Base-by-base conservation (phyloP, 345 rosid genomes). In the Lumnitzera littorea region DNA sequence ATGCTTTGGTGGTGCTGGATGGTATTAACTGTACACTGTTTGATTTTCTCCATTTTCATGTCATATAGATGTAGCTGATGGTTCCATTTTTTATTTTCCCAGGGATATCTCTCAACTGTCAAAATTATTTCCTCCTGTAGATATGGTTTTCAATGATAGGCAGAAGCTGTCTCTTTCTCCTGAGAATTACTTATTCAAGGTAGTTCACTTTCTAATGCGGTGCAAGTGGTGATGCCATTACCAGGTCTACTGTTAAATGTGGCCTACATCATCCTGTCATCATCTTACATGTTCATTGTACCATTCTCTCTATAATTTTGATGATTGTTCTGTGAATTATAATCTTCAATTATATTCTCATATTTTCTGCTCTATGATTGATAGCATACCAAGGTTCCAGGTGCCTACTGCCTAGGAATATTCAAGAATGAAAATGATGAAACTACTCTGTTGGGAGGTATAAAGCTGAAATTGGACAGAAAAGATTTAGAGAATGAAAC, bases 361-460 rank as follows among this genome's bases (percentile, higher is more conserved):
- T 54, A 11, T 15, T 27, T 6, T 36, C 11, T 36, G 43, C 43
- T 36, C 2, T 36, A 36, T 69, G 61, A 70, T 48, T 29, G 48
- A 20, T 41, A 91, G 98, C 98, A 88, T 80, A 78, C 95, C 13
- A 91, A 81, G 83, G 87, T 84, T 27, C 81, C 31, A 2, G 84
- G 91, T 20, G 95, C 88, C 25, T 86, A 86, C 67, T 91, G 98
- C 72, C 78, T 91, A 13, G 98, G 98, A 60, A 76, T 91, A 47
- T 91, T 91, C 65, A 89, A 79, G 70, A 91, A 88, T 67, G 91
- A 84, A 56, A 82, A 78, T 70, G 98, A 91, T 64, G 88, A 83
- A 46, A 86, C 96, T 53, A 88, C 95, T 63, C 86, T 91, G 41
- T 79, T 91, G 20, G 98, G 98, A 79, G 98, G 96, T 91, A 76